Base-by-base conservation (phyloP, 169 alveolate species). In the Cystoisospora suis region DNA sequence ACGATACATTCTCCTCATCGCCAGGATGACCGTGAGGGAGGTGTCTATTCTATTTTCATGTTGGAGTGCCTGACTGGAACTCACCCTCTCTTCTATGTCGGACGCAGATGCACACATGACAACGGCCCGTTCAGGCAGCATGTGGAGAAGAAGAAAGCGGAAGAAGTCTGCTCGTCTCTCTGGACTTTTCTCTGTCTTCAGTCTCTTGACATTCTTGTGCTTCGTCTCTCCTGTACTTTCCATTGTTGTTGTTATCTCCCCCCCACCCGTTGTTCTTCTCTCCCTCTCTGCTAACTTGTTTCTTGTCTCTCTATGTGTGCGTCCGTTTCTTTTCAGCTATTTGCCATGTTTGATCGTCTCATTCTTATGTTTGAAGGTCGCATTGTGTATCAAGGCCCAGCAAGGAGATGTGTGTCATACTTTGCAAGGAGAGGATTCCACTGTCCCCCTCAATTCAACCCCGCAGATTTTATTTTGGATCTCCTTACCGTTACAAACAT, bases 341-440 rank as follows among this genome's bases (percentile, higher is more conserved):
- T 92, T 72, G 92, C 94, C 12, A 65, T 94, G 75, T 96, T 96
- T 81, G 98, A 96, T 70, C 92, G 87, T 40, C 69, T 96, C 42
- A 79, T 95, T n/a, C 80, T 96, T 36, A 86, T 96, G 93, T 86
- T 88, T 32, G 91, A 92, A 38, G 98, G 98, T 17, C 83, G 87
- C 32, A 91, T 87, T 1, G 86, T 96, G 36, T 96, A 90, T 75
- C 94, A 94, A 58, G 98, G 98, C 17, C 91, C 95, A 12, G 94
- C 95, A 17, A 34, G 56, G 94, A 93, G 86, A 65, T 94, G 92
- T 59, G 88, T 75, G 42, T 75, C 91, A 27, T 92, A 90, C 90
- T 94, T 92, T 53, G 92, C 77, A 49, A 81, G 79, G 65, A 91
- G 86, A 72, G 95, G 94, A 38, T 87, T 90, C 65, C 93, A 87